Percentiles rank a stretch among this genome's conserved stretches.
phyloP scores from a whole-genome alignment of 345 rosid genomes.

The Aurinia saxatilis region DNA sequence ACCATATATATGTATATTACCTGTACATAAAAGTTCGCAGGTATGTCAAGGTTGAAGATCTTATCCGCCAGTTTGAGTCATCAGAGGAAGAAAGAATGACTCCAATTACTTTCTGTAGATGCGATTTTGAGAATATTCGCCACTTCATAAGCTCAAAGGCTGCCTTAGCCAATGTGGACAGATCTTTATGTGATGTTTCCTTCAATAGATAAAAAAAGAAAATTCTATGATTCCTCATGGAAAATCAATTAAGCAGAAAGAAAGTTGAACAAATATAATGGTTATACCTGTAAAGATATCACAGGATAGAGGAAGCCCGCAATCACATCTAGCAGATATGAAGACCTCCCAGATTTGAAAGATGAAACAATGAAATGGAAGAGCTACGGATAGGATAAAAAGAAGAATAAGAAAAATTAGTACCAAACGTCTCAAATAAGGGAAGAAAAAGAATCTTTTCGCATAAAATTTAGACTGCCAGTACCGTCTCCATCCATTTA shows the following conservation, averaged over 20 bases:
- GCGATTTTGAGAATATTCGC: conserved; percentile 75
- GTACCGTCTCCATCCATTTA: conserved; percentile 99
- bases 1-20: conserved; percentile 30
- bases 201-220: conserved; percentile 27
- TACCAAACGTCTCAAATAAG: neutral
- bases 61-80: conserved; percentile 93
- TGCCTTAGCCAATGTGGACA: conserved; percentile 91
- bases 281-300: conserved; percentile 79
- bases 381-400: conserved; percentile 38
- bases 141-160: conserved; percentile 91
- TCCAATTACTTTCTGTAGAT: conserved; percentile 66
- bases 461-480: neutral
- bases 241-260: neutral
- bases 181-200: conserved; percentile 97
- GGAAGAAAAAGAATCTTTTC: neutral
- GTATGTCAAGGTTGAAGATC: conserved; percentile 90
- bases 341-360: conserved; percentile 91
- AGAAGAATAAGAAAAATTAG: neutral
- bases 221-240: conserved; percentile 12
- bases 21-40: conserved; percentile 94
- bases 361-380: conserved; percentile 83
- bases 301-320: conserved; percentile 78
- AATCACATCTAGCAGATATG: conserved; percentile 73
- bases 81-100: conserved; percentile 63
- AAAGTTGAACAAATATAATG: neutral